Percentiles rank a stretch among this genome's conserved stretches.
These are phyloP conservation scores for Lactifluus volemus DNA, from an alignment of 768 basidiomycete genomes.

Conservation along the genomic window DNA sequence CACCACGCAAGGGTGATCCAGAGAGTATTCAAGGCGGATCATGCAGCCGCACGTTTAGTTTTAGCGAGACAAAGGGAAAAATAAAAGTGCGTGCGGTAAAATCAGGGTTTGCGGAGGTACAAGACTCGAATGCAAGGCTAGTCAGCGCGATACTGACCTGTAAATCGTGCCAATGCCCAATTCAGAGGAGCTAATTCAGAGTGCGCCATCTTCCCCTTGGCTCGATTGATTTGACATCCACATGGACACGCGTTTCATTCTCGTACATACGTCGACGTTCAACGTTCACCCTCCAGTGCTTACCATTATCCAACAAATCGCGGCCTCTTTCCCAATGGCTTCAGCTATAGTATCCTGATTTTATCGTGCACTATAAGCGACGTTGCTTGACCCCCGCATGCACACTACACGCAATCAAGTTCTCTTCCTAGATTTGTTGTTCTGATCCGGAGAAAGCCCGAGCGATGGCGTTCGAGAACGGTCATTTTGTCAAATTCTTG, in stretches of 20 bases:
- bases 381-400: constrained; percentile 75
- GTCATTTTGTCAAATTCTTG: constrained; percentile 31
- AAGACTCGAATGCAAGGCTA: constrained; percentile 72
- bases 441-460: constrained; percentile 28
- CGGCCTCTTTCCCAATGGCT: constrained; percentile 40
- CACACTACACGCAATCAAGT: constrained; percentile 85
- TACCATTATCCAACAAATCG: constrained; percentile 79
- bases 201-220: constrained; percentile 32
- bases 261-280: constrained; percentile 94
- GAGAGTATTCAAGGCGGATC: constrained; percentile 62
- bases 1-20: constrained; percentile 64
- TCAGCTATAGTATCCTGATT: constrained; percentile 51
- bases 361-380: constrained; percentile 84
- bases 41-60: constrained; percentile 60
- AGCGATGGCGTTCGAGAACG: constrained; percentile 1
- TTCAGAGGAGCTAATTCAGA: constrained; percentile 57
- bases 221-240: constrained; percentile 43
- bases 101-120: constrained; percentile 63
- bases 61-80: constrained; percentile 29
- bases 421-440: constrained; percentile 91
- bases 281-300: constrained; percentile 93
- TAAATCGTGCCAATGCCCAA: constrained; percentile 91
- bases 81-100: constrained; percentile 44
- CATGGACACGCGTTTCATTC: constrained; percentile 87
- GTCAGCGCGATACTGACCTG: constrained; percentile 82